A percentile compares a stretch with the other conserved stretches of the same genome.
phyloP scores from a whole-genome alignment of 1,139 yeast species.

The Debaryomycetaceae sp. region DNA sequence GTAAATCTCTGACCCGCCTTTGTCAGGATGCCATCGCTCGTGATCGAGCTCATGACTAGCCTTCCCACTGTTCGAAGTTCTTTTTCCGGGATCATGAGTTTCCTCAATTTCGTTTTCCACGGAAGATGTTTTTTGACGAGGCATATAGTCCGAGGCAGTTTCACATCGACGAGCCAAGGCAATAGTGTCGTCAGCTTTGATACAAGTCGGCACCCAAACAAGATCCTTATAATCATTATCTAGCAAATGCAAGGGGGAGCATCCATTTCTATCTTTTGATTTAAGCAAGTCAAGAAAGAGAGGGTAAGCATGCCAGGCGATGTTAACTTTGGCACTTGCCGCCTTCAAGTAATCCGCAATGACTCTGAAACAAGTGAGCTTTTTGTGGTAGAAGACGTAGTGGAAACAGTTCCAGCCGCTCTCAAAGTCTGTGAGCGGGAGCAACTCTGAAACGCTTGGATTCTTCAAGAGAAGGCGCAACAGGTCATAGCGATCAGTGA shows the following conservation, averaged over 20 bases:
- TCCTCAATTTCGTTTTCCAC: background rate
- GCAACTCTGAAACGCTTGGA: slow-evolving; percentile 24
- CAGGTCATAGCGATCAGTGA: slow-evolving; percentile 38
- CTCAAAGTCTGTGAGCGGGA: slow-evolving; percentile 51
- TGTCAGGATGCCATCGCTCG: slow-evolving; percentile 19
- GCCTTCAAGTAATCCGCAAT: slow-evolving; percentile 27
- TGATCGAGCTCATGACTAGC: slow-evolving; percentile 1
- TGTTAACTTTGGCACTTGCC: slow-evolving; percentile 5
- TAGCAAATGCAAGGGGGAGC: slow-evolving; percentile 52
- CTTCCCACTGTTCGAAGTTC: background rate
- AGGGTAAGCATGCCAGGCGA: slow-evolving; percentile 11
- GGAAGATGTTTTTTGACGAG: no score
- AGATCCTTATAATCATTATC: slow-evolving; percentile 32
- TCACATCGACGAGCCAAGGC: slow-evolving; percentile 15
- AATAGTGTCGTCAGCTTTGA: slow-evolving; percentile 20
- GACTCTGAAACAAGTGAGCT: slow-evolving; percentile 43
- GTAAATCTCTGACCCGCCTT: slow-evolving; percentile 53
- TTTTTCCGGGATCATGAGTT: background rate
- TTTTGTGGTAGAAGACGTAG: slow-evolving; percentile 49
- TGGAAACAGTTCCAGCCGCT: slow-evolving; percentile 82
- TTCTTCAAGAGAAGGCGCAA: slow-evolving; percentile 38
- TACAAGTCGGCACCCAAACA: slow-evolving; percentile 34
- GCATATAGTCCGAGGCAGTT: background rate
- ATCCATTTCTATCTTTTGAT: slow-evolving; percentile 56
- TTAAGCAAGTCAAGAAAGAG: slow-evolving; percentile 27